Conservation (phyloP, 2,329 filamentous ascomycete genomes). For the Cordyceps cicadae region DNA sequence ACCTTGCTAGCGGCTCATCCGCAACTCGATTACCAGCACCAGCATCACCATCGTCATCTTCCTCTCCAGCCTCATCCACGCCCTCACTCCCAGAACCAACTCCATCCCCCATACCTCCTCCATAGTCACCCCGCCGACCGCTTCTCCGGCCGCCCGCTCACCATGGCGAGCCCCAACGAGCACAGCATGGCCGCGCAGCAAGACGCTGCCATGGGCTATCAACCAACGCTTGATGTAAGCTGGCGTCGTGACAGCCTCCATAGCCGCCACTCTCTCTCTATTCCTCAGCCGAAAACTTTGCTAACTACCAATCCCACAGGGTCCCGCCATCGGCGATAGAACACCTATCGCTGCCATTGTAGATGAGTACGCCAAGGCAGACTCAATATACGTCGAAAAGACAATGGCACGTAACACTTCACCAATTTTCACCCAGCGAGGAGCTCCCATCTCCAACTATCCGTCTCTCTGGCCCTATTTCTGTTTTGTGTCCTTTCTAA, state of each 20-base stretch:
- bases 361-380: conserved; percentile 80
- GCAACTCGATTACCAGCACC: conserved; percentile 6
- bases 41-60: conserved; percentile 13
- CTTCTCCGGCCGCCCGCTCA: conserved; percentile 10
- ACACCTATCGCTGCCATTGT: conserved; percentile 69
- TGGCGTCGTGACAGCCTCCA: background rate
- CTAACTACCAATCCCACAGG: conserved; percentile 43
- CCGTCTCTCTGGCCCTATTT: background rate
- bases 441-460: background rate
- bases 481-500: conserved; percentile 2
- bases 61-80: conserved; percentile 7
- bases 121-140: background rate
- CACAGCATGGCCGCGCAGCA: conserved; percentile 51
- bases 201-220: conserved; percentile 50
- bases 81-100: conserved; percentile 9
- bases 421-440: background rate
- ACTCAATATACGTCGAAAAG: conserved; percentile 77
- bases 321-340: conserved; percentile 72
- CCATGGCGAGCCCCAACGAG: conserved; percentile 27
- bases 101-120: conserved; percentile 1
- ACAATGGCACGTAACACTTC: conserved; percentile 57
- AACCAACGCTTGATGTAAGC: conserved; percentile 48
- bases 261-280: background rate
- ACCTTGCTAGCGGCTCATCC: conserved; percentile 1
- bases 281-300: conserved; percentile 13